phyloP scores from a whole-genome alignment of 257 asterid genomes.

The Nemophila menziesii region DNA sequence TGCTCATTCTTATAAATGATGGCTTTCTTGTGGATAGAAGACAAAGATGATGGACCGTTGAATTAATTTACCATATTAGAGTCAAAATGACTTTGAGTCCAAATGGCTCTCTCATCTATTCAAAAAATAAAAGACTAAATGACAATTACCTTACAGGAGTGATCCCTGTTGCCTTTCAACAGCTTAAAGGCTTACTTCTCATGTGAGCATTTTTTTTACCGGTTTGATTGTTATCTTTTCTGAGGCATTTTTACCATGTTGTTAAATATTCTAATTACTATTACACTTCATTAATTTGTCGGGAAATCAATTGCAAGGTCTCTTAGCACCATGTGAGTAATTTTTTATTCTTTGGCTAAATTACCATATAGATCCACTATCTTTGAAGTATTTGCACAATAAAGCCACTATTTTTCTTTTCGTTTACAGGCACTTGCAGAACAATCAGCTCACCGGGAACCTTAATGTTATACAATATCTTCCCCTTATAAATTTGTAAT shows the following conservation, averaged over 20 bases:
- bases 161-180: slow-evolving; percentile 69
- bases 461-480: slow-evolving; percentile 81
- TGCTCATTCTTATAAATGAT: too few relatives aligned
- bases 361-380: neutral
- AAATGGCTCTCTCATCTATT: too few relatives aligned
- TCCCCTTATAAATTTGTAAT: slow-evolving; percentile 63
- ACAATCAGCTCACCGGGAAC: slow-evolving; percentile 69
- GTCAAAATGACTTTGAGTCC: too few relatives aligned
- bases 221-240: neutral
- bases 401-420: neutral
- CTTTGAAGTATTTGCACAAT: too few relatives aligned
- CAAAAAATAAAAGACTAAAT: slow-evolving; percentile 58
- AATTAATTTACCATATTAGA: too few relatives aligned
- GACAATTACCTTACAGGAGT: slow-evolving; percentile 57
- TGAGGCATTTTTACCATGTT: neutral
- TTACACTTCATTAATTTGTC: slow-evolving; percentile 67
- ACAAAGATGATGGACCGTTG: too few relatives aligned
- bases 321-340: slow-evolving; percentile 65
- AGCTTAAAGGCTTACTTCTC: slow-evolving; percentile 33
- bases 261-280: neutral
- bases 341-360: neutral
- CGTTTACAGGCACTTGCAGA: slow-evolving; percentile 66
- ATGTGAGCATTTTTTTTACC: slow-evolving; percentile 30
- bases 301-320: slow-evolving; percentile 52
- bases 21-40: too few relatives aligned